A percentile compares a stretch with the other conserved stretches of the same genome.
Evolutionary conservation across 306 rosid species (phyloP).

Genomic region (cucumber (Cucumis sativus)): Cucumber_9930_V3 NC_026661.2:21086001-21086500

Average conservation of each 20-base stretch:
- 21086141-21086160: neutral
- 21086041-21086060: slow-evolving; percentile 87
- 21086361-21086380: slow-evolving; percentile 34
- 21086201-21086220: neutral
- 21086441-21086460: slow-evolving; percentile 64
- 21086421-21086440: slow-evolving; percentile 8
- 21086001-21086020: slow-evolving; percentile 77
- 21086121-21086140: no score
- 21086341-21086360: neutral
- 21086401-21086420: slow-evolving; percentile 19
- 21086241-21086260: neutral
- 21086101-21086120: neutral
- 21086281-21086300: neutral
- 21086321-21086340: slow-evolving; percentile 24
- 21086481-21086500: slow-evolving; percentile 12
- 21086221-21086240: no score
- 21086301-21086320: neutral
- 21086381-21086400: slow-evolving; percentile 17
- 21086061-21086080: slow-evolving; percentile 33
- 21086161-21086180: no score
- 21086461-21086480: slow-evolving; percentile 37
- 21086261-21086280: neutral
- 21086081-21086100: slow-evolving; percentile 38
- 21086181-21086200: neutral
- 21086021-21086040: slow-evolving; percentile 55